Evolutionary conservation across 2,329 filamentous ascomycete species (phyloP).

Genomic region (Fusarium burgessii): DNA sequence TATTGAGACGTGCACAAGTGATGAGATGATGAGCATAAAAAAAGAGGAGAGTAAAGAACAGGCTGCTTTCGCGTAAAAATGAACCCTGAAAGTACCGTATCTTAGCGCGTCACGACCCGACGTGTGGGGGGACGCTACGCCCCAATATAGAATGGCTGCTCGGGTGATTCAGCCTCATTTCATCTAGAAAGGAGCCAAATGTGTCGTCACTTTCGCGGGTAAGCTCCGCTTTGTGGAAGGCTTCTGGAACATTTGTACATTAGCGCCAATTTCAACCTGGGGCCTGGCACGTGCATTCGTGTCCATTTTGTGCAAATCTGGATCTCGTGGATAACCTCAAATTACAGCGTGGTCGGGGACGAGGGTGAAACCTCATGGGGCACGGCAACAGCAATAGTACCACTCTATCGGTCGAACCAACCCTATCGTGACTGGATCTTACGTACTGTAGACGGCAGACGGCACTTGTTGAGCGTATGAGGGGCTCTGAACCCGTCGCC

Average conservation of each 20-base stretch:
- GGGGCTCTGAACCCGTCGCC: constrained; percentile 42
- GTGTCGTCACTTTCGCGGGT: constrained; percentile 38
- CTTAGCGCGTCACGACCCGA: constrained; percentile 24
- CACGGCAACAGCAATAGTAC: constrained; percentile 7
- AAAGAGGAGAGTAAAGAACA: constrained; percentile 4
- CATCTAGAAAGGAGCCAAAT: constrained; percentile 13
- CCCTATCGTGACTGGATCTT: constrained; percentile 6
- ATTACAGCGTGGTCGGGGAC: constrained; percentile 44
- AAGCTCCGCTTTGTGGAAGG: constrained; percentile 40
- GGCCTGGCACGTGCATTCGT: constrained; percentile 42
- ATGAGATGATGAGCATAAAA: constrained; percentile 5
- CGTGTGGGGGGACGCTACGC: constrained; percentile 36
- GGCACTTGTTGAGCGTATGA: constrained; percentile 25
- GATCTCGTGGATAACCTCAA: constrained; percentile 34
- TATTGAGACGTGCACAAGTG: constrained; percentile 27
- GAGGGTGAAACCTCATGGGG: constrained; percentile 30
- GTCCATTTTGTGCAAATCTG: constrained; percentile 45
- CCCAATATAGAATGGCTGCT: constrained; percentile 26
- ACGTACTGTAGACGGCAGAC: constrained; percentile 26
- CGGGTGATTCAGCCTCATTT: constrained; percentile 45
- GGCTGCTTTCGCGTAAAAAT: constrained; percentile 22
- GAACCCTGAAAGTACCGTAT: constrained; percentile 28
- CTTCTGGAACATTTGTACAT: constrained; percentile 45
- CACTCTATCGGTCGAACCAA: constrained; percentile 27
- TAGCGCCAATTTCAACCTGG: constrained; percentile 14